A percentile compares a stretch with the other conserved stretches of the same genome.
These are phyloP conservation scores for Hortaea sp. DNA, from an alignment of 2,329 filamentous ascomycete genomes.

Conservation along the genomic window DNA sequence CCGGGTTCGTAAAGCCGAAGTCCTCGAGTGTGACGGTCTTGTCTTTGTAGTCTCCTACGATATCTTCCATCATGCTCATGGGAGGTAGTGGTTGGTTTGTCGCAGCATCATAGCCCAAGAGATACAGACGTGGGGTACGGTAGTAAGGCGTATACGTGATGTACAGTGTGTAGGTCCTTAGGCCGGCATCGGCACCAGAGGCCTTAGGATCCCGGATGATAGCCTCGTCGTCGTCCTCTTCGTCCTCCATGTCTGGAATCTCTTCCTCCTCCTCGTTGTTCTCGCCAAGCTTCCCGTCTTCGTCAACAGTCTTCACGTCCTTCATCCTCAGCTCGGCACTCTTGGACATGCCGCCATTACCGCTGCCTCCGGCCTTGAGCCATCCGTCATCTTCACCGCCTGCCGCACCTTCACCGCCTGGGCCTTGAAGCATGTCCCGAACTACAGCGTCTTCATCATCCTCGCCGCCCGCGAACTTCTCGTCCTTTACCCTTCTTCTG, in stretches of 20 bases:
- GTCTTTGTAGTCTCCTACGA: slow-evolving; percentile 92
- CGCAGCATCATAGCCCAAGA: slow-evolving; percentile 72
- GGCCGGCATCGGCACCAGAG: slow-evolving; percentile 24
- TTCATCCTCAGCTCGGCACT: slow-evolving; percentile 57
- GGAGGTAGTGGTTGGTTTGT: slow-evolving; percentile 62
- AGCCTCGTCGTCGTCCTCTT: slow-evolving; percentile 85
- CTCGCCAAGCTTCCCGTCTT: slow-evolving; percentile 76
- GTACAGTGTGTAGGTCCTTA: slow-evolving; percentile 94
- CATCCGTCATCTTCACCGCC: slow-evolving; percentile 70
- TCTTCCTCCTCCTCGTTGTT: slow-evolving; percentile 65
- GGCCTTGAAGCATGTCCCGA: slow-evolving; percentile 57
- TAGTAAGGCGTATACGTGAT: slow-evolving; percentile 98
- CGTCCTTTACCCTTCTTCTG: slow-evolving; percentile 66
- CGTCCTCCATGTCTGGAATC: slow-evolving; percentile 97
- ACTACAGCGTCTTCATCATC: slow-evolving; percentile 82
- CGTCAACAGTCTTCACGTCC: slow-evolving; percentile 81
- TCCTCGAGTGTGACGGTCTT: slow-evolving; percentile 98
- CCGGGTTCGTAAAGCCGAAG: slow-evolving; percentile 86
- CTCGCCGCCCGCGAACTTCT: slow-evolving; percentile 76
- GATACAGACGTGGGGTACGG: slow-evolving; percentile 86
- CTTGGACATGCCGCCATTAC: slow-evolving; percentile 32
- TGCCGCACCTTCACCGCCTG: slow-evolving; percentile 29
- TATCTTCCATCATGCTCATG: slow-evolving; percentile 89
- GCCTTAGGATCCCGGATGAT: slow-evolving; percentile 67
- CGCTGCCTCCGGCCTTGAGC: slow-evolving; percentile 76